phyloP scores from a whole-genome alignment of 2,329 filamentous ascomycete species.

The Colletotrichum aenigma region DNA sequence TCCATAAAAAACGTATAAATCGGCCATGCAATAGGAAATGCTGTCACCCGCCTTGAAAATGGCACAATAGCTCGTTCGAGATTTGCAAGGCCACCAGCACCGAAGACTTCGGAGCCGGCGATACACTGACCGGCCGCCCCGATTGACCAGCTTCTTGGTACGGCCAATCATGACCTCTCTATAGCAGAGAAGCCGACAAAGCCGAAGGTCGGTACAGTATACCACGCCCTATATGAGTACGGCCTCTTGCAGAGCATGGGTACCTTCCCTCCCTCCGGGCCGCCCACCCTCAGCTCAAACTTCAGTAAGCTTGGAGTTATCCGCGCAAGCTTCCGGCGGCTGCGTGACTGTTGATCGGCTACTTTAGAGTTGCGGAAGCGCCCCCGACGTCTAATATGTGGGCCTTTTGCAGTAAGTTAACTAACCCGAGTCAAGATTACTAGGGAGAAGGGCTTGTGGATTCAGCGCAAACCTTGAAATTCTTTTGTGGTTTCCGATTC shows the following conservation, averaged over 20 bases:
- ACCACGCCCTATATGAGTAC: neutral
- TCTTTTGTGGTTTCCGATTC: no score
- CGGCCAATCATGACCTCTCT: neutral
- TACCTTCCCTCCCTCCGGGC: neutral
- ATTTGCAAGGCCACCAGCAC: fast-evolving
- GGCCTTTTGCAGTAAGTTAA: fast-evolving
- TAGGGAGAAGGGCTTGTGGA: neutral
- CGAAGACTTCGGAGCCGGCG: neutral
- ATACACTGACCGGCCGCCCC: neutral
- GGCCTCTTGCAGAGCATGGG: neutral
- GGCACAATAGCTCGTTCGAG: neutral
- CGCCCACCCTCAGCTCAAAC: neutral
- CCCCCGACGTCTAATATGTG: neutral
- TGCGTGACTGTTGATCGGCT: neutral
- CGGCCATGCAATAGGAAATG: fast-evolving
- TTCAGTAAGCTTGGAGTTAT: neutral
- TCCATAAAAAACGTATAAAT: fast-evolving
- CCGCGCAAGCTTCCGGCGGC: neutral
- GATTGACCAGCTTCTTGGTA: neutral
- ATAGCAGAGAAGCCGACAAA: neutral
- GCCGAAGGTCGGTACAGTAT: neutral
- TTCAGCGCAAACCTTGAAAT: neutral
- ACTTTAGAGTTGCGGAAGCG: neutral
- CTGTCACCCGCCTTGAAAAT: fast-evolving
- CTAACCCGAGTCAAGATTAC: neutral